Percentiles rank a stretch among this genome's conserved stretches.
Conservation (phyloP, 148 eudicot genomes). For the Rhododendron mucronatum region DNA sequence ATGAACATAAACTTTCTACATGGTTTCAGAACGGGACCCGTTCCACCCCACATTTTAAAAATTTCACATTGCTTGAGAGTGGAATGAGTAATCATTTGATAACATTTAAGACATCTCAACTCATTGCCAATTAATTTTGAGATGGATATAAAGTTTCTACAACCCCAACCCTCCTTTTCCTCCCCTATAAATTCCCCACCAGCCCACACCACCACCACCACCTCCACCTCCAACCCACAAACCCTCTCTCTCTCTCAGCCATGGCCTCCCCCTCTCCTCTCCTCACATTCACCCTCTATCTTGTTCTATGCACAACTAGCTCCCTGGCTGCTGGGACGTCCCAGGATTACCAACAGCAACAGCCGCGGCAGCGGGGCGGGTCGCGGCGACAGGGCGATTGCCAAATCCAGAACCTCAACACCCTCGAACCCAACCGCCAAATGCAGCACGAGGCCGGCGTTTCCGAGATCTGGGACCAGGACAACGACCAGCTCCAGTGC, state of each 20-base stretch:
- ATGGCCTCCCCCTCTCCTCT: neutral
- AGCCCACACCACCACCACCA: neutral
- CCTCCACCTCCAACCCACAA: neutral
- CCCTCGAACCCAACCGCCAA: neutral
- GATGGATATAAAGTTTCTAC: no score
- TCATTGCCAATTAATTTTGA: no score
- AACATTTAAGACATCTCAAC: no score
- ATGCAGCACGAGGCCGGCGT: constrained; percentile 6
- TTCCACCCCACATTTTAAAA: no score
- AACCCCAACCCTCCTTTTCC: neutral
- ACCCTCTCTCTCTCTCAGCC: neutral
- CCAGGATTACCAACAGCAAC: neutral
- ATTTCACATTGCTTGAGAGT: no score
- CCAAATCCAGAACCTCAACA: neutral
- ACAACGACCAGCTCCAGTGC: neutral
- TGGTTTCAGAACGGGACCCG: no score
- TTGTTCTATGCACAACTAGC: neutral
- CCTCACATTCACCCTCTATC: neutral
- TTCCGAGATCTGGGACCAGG: neutral
- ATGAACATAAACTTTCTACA: no score
- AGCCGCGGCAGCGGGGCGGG: no score
- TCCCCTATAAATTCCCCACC: neutral
- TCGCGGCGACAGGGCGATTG: neutral
- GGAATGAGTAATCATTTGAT: no score
- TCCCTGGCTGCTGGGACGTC: neutral